Percentiles rank a stretch among this genome's conserved stretches.
phyloP scores from a whole-genome alignment of 176 grass and related monocot species.

The Carex parvula region DNA sequence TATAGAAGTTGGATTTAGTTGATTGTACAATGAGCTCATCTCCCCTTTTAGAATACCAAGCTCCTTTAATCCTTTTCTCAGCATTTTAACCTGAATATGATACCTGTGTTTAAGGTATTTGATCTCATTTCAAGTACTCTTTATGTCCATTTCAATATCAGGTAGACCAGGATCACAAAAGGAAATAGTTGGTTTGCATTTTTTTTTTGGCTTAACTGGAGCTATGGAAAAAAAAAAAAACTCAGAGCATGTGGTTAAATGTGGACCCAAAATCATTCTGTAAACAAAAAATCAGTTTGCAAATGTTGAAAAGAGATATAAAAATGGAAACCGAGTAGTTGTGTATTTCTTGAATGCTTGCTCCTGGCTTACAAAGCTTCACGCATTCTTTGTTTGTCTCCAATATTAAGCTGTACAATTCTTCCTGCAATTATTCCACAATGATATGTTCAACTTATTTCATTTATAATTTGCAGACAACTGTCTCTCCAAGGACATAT shows the following conservation, averaged over 20 bases:
- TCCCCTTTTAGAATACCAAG: constrained; percentile 66
- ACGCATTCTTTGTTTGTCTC: constrained; percentile 94
- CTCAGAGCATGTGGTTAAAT: not conserved
- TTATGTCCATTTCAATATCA: not conserved
- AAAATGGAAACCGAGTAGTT: constrained; percentile 52
- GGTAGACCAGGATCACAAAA: not conserved
- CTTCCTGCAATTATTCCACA: constrained; percentile 50
- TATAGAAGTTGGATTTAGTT: constrained; percentile 95
- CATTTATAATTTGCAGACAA: not conserved
- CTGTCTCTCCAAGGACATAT: not conserved
- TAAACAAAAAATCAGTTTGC: not conserved
- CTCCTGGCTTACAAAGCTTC: constrained; percentile 87
- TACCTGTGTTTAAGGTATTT: not conserved
- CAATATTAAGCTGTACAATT: constrained; percentile 85
- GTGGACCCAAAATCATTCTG: not conserved
- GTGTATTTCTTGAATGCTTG: constrained; percentile 73
- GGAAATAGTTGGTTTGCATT: not conserved
- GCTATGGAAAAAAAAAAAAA: not conserved
- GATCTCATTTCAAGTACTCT: not conserved
- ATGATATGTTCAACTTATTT: not conserved
- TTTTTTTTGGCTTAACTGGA: not conserved
- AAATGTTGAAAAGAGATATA: not conserved
- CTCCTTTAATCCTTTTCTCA: constrained; percentile 79
- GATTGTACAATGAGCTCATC: constrained; percentile 55
- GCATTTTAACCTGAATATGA: constrained; percentile 51